Evolutionary conservation across 192 early-diverging fungal genomes (phyloP).

Genomic region (Coemansia sp.): DNA sequence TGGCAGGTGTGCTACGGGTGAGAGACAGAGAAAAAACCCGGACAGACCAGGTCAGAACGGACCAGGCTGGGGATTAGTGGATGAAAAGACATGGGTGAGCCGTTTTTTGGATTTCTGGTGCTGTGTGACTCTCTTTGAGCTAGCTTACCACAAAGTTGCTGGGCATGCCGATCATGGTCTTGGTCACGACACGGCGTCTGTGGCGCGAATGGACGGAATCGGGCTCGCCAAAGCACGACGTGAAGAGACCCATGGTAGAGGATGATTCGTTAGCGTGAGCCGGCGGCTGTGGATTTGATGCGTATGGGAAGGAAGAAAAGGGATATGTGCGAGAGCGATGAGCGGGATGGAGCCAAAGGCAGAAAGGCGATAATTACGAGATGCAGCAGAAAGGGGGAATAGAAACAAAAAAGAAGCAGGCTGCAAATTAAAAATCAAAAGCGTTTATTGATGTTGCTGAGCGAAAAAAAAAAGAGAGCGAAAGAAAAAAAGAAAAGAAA

Average conservation of each 20-base stretch:
- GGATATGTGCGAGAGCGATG: no score
- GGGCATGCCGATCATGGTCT: constrained; percentile 54
- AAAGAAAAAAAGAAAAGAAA: constrained; percentile 3
- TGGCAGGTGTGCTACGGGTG: constrained; percentile 50
- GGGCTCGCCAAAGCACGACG: constrained; percentile 51
- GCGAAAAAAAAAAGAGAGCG: constrained; percentile 1
- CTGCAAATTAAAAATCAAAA: background rate
- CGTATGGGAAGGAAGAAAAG: constrained; percentile 1
- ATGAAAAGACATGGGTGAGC: no score
- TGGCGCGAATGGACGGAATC: constrained; percentile 18
- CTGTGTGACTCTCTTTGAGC: background rate
- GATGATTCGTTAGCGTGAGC: constrained; percentile 2
- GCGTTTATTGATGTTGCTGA: constrained; percentile 1
- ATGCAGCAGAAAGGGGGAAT: background rate
- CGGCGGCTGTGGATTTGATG: background rate
- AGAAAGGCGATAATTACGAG: background rate
- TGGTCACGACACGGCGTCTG: constrained; percentile 38
- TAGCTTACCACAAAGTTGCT: constrained; percentile 53
- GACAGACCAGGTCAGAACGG: no score
- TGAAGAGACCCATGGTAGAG: constrained; percentile 46
- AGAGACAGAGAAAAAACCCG: background rate
- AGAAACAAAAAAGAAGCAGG: constrained; percentile 10
- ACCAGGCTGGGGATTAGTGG: background rate
- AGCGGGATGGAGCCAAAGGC: background rate
- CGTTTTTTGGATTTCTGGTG: no score